Evolutionary conservation across 805 yeast species (phyloP).

Genomic region (Lipomyces anomalus): DNA sequence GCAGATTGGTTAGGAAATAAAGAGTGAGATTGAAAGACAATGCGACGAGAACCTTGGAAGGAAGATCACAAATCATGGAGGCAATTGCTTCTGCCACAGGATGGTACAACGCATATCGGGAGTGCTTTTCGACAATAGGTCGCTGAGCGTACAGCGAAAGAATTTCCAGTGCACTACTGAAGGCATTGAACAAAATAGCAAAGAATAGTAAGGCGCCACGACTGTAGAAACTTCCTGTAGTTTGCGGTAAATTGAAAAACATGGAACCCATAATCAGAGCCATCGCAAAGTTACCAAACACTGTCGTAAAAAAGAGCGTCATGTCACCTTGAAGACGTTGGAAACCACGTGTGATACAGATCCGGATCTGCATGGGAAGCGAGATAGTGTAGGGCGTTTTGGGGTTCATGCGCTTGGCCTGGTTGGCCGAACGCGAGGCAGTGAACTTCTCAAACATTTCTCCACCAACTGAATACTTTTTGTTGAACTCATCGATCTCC

Average conservation of each 20-base stretch:
- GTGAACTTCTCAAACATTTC: constrained; percentile 26
- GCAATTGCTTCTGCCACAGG: constrained; percentile 63
- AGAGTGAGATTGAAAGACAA: constrained; percentile 43
- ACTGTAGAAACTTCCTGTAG: constrained; percentile 53
- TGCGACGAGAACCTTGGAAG: constrained; percentile 43
- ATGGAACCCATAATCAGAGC: constrained; percentile 61
- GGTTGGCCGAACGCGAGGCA: constrained; percentile 34
- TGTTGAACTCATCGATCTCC: constrained; percentile 39
- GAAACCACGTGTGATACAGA: constrained; percentile 28
- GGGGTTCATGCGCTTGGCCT: constrained; percentile 36
- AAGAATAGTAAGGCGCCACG: constrained; percentile 60
- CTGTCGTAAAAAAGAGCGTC: constrained; percentile 43
- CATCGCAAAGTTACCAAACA: constrained; percentile 47
- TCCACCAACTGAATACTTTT: constrained; percentile 25
- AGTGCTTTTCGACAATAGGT: constrained; percentile 55
- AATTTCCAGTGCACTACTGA: constrained; percentile 43
- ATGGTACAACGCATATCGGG: constrained; percentile 43
- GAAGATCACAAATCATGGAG: constrained; percentile 53
- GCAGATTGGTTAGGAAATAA: constrained; percentile 53
- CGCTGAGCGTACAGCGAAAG: constrained; percentile 43
- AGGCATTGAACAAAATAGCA: constrained; percentile 38
- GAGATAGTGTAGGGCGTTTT: constrained; percentile 43
- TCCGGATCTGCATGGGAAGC: constrained; percentile 43
- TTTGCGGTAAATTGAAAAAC: constrained; percentile 46
- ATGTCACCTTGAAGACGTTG: constrained; percentile 55